Conservation (phyloP, 495 filamentous ascomycete species). For the Trichoderma virens region DNA sequence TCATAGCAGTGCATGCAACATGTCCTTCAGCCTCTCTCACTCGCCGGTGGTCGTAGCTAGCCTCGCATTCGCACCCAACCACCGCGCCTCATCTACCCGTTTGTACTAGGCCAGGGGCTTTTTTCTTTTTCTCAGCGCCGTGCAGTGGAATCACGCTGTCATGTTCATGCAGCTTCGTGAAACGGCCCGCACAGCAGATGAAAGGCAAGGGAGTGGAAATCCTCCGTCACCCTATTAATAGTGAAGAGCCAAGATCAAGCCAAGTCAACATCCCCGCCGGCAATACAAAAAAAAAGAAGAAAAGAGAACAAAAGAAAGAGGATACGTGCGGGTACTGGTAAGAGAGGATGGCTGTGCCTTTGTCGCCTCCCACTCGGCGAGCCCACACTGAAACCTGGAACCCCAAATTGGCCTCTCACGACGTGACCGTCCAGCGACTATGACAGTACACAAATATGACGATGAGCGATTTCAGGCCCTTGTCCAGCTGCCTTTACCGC, state of each 20-base stretch:
- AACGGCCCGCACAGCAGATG: neutral
- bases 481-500: neutral
- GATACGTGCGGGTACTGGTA: neutral
- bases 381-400: neutral
- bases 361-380: neutral
- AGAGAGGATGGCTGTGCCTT: neutral
- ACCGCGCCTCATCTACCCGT: neutral
- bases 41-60: neutral
- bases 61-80: neutral
- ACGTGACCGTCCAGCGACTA: neutral
- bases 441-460: neutral
- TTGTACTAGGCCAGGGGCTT: neutral
- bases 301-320: neutral
- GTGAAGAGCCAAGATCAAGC: neutral
- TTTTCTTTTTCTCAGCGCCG: neutral
- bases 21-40: too few species aligned
- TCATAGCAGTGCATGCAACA: neutral
- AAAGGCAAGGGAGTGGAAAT: neutral
- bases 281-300: neutral
- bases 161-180: neutral
- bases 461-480: slow-evolving; percentile 6
- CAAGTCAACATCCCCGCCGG: neutral
- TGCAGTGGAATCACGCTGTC: neutral
- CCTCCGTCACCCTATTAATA: neutral
- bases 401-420: neutral